Percentiles rank a stretch among this genome's conserved stretches.
phyloP scores from a whole-genome alignment of 805 yeast genomes.

The Metschnikowia proteae region DNA sequence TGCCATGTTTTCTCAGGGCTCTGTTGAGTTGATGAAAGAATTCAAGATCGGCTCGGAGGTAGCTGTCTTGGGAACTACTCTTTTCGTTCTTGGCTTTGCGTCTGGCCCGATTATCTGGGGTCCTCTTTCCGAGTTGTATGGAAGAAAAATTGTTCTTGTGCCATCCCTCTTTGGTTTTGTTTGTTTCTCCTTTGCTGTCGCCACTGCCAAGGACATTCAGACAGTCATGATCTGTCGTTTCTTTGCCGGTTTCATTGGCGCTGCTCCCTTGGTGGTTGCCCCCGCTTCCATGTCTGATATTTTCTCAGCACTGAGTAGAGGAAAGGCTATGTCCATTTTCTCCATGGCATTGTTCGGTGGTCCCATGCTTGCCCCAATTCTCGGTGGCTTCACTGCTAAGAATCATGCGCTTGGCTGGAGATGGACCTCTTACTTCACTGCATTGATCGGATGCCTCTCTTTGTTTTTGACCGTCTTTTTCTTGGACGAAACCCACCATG shows the following conservation, averaged over 20 bases:
- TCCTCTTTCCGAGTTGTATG: constrained; percentile 75
- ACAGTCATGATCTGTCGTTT: constrained; percentile 23
- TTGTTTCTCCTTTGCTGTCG: constrained; percentile 49
- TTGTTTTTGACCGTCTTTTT: constrained; percentile 40
- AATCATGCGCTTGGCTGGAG: constrained; percentile 70
- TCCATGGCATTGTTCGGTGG: constrained; percentile 35
- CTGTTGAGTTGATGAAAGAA: constrained; percentile 42
- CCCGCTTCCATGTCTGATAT: constrained; percentile 25
- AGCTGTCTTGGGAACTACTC: constrained; percentile 71
- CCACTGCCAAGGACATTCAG: constrained; percentile 24
- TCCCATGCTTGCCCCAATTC: constrained; percentile 22
- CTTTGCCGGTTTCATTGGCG: constrained; percentile 23
- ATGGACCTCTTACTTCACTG: constrained; percentile 73
- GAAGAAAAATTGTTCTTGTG: constrained; percentile 61
- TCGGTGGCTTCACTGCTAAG: constrained; percentile 60
- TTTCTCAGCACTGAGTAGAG: constrained; percentile 17
- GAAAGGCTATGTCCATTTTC: constrained; percentile 22
- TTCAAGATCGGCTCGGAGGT: constrained; percentile 64
- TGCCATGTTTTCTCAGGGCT: constrained; percentile 71
- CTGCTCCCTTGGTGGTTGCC: constrained; percentile 25
- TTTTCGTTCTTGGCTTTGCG: constrained; percentile 91
- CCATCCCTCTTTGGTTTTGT: constrained; percentile 54
- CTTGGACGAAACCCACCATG: constrained; percentile 68
- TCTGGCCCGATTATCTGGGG: constrained; percentile 91
- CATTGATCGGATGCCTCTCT: constrained; percentile 51